Base-by-base conservation (phyloP, 1,284 basidiomycete genomes). In the Fomitopsis palustris region DNA sequence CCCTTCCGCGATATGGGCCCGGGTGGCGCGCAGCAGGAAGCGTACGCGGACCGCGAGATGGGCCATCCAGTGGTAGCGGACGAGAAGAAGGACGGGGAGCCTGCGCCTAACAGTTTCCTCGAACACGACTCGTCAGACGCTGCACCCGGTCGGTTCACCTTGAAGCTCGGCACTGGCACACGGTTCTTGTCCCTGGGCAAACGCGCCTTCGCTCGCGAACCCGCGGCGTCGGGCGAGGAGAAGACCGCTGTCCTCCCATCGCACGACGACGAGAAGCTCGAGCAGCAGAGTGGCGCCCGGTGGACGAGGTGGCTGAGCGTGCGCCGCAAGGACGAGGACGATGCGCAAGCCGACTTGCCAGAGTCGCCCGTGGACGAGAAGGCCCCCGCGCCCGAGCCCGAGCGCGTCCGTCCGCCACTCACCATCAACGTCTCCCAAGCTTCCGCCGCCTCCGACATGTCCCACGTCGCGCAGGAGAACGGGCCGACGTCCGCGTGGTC, bases 51-150 rank as follows among this genome's bases (percentile, higher is more conserved):
- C 31, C 33, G 29, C n/a, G 49, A 23, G 33, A 9, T 21, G n/a
- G 29, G 33, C 19, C 12, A 35, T 12, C 8, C 31, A 10, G 31
- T 31, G 7, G 49, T n/a, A 12, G 16, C 35, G 49, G 49, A 21
- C 33, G 49, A 37, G 31, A 52, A 52, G 31, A 17, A 31, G 47
- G 49, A 17, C 45, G 75, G 73, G 27, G 74, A 76, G 63, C 77
- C 75, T 65, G 79, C 77, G 54, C 85, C 82, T 79, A 80, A 81
- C 57, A 80, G 76, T 56, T 77, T 82, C 65, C 75, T 82, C 61
- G 77, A 75, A 47, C 69, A 77, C 25, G 72, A 67, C n/a, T 61
- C 69, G 14, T 60, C 65, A 37, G 65, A 68, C 49, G 29, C 58
- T 47, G 6, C 25, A 33, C 55, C 57, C 43, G 60, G 62, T 27